Evolutionary conservation across 805 yeast genomes (phyloP).

Genomic region (Metschnikowia gelsemii): DNA sequence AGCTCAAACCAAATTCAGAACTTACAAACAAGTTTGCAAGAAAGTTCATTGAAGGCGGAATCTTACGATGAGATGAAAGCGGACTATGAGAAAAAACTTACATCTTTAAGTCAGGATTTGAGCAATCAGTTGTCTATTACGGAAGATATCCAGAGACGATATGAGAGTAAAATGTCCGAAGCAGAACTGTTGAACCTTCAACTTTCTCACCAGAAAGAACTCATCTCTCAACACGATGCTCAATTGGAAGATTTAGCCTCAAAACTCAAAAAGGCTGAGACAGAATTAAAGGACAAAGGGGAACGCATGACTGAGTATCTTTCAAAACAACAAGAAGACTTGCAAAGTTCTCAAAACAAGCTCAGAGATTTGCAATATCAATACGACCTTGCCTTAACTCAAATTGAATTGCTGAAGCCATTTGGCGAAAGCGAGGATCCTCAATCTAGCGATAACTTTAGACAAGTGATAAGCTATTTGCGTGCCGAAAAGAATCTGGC

Average conservation of each 20-base stretch:
- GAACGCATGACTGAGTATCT: conserved; percentile 24
- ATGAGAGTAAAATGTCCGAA: conserved; percentile 29
- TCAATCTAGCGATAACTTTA: conserved; percentile 26
- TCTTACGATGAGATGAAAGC: conserved; percentile 34
- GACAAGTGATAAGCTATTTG: conserved; percentile 57
- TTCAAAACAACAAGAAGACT: conserved; percentile 28
- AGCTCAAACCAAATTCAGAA: conserved; percentile 14
- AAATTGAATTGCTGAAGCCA: conserved; percentile 49
- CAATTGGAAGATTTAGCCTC: conserved; percentile 6
- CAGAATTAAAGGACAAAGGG: conserved; percentile 47
- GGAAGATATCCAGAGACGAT: conserved; percentile 50
- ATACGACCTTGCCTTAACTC: conserved; percentile 65
- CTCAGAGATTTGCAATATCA: conserved; percentile 62
- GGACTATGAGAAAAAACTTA: conserved; percentile 33
- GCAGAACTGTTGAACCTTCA: conserved; percentile 15
- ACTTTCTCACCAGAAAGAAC: conserved; percentile 14
- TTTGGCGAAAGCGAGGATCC: conserved; percentile 12
- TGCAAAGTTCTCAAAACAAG: conserved; percentile 45
- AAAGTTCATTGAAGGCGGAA: conserved; percentile 31
- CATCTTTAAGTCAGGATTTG: conserved; percentile 31
- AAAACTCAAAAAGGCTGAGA: conserved; percentile 21
- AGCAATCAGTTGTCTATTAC: conserved; percentile 47
- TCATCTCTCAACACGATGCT: background rate
- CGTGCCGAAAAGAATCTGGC: conserved; percentile 75
- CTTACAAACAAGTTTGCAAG: conserved; percentile 24